A percentile compares a stretch with the other conserved stretches of the same genome.
Evolutionary conservation across 176 grass and related monocot species (phyloP).

Genomic region (Eremochloa ophiuroides): DNA sequence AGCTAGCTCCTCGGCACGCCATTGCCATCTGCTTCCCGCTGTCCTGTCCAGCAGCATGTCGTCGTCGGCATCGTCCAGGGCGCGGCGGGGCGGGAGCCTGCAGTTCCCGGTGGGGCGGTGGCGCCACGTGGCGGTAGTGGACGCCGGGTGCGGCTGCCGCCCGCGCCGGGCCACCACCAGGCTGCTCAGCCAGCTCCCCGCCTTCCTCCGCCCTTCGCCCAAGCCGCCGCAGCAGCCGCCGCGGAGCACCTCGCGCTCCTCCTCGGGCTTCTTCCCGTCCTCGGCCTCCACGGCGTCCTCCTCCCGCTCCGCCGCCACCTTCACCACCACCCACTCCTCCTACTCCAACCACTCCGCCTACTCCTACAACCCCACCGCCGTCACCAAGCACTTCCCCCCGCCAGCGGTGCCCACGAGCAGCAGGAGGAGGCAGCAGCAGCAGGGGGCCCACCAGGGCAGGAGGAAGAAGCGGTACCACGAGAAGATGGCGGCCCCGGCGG

Average conservation of each 20-base stretch:
- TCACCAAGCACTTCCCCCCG: not conserved
- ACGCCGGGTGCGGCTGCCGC: conserved; percentile 49
- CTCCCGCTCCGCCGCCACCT: not conserved
- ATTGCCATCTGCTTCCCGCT: not conserved
- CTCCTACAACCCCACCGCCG: not conserved
- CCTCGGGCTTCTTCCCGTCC: conserved; percentile 23
- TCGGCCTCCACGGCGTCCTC: conserved; percentile 31
- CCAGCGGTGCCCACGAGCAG: no score
- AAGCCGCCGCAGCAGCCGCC: conserved; percentile 20
- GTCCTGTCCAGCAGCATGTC: not conserved
- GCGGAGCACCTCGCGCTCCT: conserved; percentile 8
- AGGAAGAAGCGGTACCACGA: conserved; percentile 23
- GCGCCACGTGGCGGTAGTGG: conserved; percentile 43
- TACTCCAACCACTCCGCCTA: conserved; percentile 5
- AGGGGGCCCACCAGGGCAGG: not conserved
- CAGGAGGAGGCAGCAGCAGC: not conserved
- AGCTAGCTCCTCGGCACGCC: not conserved
- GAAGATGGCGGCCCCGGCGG: not conserved
- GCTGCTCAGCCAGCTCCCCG: conserved; percentile 34
- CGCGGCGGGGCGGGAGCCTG: not conserved
- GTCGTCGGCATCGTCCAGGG: not conserved
- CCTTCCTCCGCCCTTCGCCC: conserved; percentile 41
- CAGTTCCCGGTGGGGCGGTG: conserved; percentile 37
- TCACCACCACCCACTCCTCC: conserved; percentile 29
- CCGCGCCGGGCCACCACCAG: conserved; percentile 17